Conservation (phyloP, 768 basidiomycete genomes). For the button mushroom (Agaricus bisporus) region DNA sequence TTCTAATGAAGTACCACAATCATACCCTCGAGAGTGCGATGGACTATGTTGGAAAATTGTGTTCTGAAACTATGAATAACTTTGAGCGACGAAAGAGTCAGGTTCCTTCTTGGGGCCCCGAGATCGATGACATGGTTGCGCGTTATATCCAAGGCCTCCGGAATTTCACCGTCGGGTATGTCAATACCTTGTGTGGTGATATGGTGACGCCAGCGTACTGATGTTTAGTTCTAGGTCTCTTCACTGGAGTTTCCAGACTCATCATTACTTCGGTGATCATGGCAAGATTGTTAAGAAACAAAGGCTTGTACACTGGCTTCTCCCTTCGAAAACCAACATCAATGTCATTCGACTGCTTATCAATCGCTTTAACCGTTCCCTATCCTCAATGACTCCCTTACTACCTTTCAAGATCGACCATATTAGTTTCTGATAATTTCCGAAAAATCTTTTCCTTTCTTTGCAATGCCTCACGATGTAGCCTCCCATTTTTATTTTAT, state of each 20-base stretch:
- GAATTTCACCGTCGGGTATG: conserved; percentile 68
- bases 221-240: conserved; percentile 41
- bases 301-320: conserved; percentile 45
- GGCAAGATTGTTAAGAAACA: conserved; percentile 50
- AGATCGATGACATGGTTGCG: conserved; percentile 51
- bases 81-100: conserved; percentile 40
- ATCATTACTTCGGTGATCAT: conserved; percentile 60
- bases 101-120: conserved; percentile 58
- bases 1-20: conserved; percentile 57
- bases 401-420: too few species aligned
- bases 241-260: conserved; percentile 68
- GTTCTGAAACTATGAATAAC: conserved; percentile 45
- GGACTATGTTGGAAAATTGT: conserved; percentile 58
- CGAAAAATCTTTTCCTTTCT: too few species aligned
- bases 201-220: too few species aligned
- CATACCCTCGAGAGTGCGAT: conserved; percentile 56
- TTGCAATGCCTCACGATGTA: too few species aligned
- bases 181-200: too few species aligned
- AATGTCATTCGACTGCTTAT: too few species aligned
- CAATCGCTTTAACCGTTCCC: too few species aligned
- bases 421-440: too few species aligned
- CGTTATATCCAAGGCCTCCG: conserved; percentile 58
- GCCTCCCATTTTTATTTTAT: too few species aligned
- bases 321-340: conserved; percentile 25
- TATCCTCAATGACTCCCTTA: too few species aligned